Conservation (phyloP, 495 filamentous ascomycete genomes). For the Hapsidospora chrysogenum region DNA sequence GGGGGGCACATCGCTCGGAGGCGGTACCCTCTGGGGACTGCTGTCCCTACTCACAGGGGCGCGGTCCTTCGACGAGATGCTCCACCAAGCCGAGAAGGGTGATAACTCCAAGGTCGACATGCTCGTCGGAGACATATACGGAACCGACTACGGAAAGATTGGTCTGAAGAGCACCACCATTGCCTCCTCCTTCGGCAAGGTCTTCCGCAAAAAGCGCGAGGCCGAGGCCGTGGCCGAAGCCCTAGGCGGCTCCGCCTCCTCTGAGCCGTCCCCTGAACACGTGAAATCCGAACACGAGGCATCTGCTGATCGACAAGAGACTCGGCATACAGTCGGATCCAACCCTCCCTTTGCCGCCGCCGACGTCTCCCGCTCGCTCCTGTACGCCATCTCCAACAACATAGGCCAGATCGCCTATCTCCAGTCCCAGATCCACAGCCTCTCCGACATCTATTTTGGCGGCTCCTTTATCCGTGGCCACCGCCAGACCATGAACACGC, state of each 20-base stretch:
- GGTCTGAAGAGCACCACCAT: slow-evolving; percentile 88
- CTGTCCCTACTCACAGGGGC: slow-evolving; percentile 81
- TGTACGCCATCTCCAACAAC: slow-evolving; percentile 86
- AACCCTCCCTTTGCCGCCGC: slow-evolving; percentile 23
- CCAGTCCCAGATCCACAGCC: slow-evolving; percentile 77
- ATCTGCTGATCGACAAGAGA: neutral
- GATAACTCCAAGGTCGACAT: slow-evolving; percentile 91
- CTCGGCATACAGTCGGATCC: slow-evolving; percentile 2
- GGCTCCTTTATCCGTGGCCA: slow-evolving; percentile 95
- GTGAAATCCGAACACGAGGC: slow-evolving; percentile 5
- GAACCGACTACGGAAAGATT: slow-evolving; percentile 87
- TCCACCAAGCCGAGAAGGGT: slow-evolving; percentile 80
- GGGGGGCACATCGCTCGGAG: slow-evolving; percentile 85
- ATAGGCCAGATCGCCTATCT: slow-evolving; percentile 96
- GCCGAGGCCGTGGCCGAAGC: slow-evolving; percentile 69
- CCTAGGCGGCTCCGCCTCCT: slow-evolving; percentile 36
- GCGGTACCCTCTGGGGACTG: slow-evolving; percentile 91
- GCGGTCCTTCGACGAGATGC: slow-evolving; percentile 86
- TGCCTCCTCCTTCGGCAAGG: slow-evolving; percentile 90
- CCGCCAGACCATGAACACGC: slow-evolving; percentile 90
- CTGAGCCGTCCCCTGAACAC: slow-evolving; percentile 27
- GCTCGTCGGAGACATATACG: slow-evolving; percentile 97
- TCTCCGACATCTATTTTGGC: slow-evolving; percentile 92
- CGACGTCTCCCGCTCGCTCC: slow-evolving; percentile 41
- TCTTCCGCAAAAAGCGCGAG: slow-evolving; percentile 66